phyloP scores from a whole-genome alignment of 345 rosid genomes.

The Orychophragmus violaceus region DNA sequence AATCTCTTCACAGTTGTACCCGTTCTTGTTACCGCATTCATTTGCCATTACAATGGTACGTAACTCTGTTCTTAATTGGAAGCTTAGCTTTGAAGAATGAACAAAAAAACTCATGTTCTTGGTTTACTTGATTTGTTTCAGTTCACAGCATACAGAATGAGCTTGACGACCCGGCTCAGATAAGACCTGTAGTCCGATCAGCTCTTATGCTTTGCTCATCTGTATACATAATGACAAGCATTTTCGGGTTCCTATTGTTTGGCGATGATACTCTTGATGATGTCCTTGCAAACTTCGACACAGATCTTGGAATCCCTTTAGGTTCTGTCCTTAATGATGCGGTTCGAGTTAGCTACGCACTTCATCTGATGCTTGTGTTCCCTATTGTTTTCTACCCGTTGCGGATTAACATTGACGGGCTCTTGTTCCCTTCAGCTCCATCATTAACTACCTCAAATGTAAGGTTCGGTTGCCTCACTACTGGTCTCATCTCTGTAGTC shows the following conservation, averaged over 20 bases:
- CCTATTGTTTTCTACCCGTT: constrained; percentile 81
- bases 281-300: not conserved
- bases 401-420: constrained; percentile 78
- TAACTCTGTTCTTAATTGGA: not conserved
- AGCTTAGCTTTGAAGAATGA: not conserved
- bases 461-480: constrained; percentile 62
- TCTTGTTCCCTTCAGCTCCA: constrained; percentile 64
- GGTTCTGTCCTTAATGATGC: constrained; percentile 66
- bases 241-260: constrained; percentile 85
- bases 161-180: constrained; percentile 66
- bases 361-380: constrained; percentile 93
- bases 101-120: not conserved
- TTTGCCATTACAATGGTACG: constrained; percentile 85
- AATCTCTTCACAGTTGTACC: constrained; percentile 87
- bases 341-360: constrained; percentile 81
- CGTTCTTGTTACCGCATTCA: constrained; percentile 79
- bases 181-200: constrained; percentile 58
- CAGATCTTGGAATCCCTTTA: constrained; percentile 9
- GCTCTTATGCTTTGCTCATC: constrained; percentile 66
- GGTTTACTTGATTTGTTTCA: constrained; percentile 25
- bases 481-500: constrained; percentile 50
- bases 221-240: constrained; percentile 70
- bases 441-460: constrained; percentile 45
- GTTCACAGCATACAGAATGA: constrained; percentile 91
- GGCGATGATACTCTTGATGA: constrained; percentile 33